phyloP scores from a whole-genome alignment of 1,284 basidiomycete genomes.

The Vanrija humicola region DNA sequence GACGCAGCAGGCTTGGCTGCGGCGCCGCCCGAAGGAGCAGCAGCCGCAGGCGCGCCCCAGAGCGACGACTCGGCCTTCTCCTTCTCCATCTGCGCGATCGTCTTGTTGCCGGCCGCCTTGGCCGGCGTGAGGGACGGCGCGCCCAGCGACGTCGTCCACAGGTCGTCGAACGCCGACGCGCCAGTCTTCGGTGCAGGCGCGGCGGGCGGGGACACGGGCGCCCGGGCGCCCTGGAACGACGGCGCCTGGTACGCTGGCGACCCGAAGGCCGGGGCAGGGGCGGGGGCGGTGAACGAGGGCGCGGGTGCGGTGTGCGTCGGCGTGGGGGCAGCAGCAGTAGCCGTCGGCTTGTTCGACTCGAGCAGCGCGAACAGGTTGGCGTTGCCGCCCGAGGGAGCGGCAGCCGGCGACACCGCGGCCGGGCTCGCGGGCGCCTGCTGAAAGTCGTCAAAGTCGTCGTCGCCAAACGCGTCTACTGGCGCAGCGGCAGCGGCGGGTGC shows the following conservation, averaged over 20 bases:
- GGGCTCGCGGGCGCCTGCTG: constrained; percentile 69
- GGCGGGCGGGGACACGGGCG: constrained; percentile 18
- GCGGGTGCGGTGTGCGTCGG: constrained; percentile 9
- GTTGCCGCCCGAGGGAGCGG: constrained; percentile 31
- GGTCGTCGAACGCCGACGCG: constrained; percentile 67
- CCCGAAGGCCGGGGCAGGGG: constrained; percentile 22
- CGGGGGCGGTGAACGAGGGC: constrained; percentile 21
- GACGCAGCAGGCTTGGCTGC: constrained; percentile 11
- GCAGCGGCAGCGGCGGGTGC: constrained; percentile 20
- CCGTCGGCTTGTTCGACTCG: constrained; percentile 30
- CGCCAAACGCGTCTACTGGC: constrained; percentile 15
- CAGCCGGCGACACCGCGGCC: constrained; percentile 24
- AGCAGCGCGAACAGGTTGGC: constrained; percentile 55
- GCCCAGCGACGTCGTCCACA: constrained; percentile 77
- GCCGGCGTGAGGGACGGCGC: constrained; percentile 28
- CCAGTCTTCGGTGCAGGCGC: constrained; percentile 3
- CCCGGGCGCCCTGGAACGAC: constrained; percentile 5
- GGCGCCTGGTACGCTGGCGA: constrained; percentile 5
- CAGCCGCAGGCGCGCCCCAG: constrained; percentile 54
- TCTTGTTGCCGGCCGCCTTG: constrained; percentile 54
- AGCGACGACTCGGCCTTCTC: constrained; percentile 74
- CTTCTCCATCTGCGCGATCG: constrained; percentile 78
- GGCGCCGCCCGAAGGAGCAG: neutral
- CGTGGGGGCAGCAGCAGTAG: constrained; percentile 9
- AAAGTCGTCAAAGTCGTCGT: constrained; percentile 89